Base-by-base conservation (phyloP, 1,139 yeast genomes). In the Pichia terricola region DNA sequence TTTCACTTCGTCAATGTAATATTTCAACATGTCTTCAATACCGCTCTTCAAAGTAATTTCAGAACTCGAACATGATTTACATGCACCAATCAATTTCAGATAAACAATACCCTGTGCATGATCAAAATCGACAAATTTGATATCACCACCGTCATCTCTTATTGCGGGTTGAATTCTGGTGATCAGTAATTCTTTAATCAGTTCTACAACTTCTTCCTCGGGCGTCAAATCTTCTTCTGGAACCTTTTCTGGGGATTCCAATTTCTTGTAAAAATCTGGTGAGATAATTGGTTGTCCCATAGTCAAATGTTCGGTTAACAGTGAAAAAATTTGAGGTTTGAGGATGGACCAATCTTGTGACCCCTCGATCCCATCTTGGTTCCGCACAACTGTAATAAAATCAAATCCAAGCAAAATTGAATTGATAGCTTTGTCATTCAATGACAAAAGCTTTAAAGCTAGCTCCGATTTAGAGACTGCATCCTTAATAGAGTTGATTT, bases 81-180 rank as follows among this genome's bases (percentile, higher is more conserved):
- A 83, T 1, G 94, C 91, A 35, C 94, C 94, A 59, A 78, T 79
- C 45, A 83, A 66, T 57, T 73, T 75, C 52, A 83, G 68, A 53
- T 68, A 74, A 2, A 83, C 91, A 0, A 78, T 77, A 1, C 94
- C 91, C 4, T 73, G 64, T 36, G 71, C 72, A 45, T 77, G 81
- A 40, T 73, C 74, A 59, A 81, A 82, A 3, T 69, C 72, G 25
- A 81, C 81, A 62, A 80, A 83, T 54, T 81, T 85, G 49, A 83
- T 79, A 58, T 83, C 94, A 9, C 94, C 94, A 43, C 94, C 94
- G 58, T 83, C 94, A 51, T 83, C 94, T 61, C 80, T 84, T 50
- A 83, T 81, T 0, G 97, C 97, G 1, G 99, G 98, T 55, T 96
- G 77, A 49, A 91, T 89, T 56, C 97, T 77, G 4, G 99, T 91